Evolutionary conservation across 2,329 filamentous ascomycete genomes (phyloP), one percentile per base, ranked within the genome.

Genomic region (Chrysosporium queenslandicum): DNA sequence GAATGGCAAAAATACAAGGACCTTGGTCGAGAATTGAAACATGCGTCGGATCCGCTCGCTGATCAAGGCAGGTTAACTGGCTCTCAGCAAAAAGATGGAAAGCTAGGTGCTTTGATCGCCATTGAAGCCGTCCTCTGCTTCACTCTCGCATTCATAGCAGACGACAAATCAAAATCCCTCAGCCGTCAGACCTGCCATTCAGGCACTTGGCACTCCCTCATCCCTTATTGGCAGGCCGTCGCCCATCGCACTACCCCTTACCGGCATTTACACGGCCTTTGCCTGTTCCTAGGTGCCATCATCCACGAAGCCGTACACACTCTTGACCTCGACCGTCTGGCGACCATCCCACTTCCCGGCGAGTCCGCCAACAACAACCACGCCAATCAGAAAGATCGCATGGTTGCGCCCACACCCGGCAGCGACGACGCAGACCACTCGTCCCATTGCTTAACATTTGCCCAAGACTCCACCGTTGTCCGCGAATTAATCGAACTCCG

Each of bases 71-170:
- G 53, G 27, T 42, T 36, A 20, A 45, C 50, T 14, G 46, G 30
- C 34, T 62, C 66, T 21, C 56, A 45, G 21, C 46, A 46, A 9
- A 52, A 53, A 18, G 66, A 67, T 46, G 65, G 66, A 46, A 71
- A 70, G 53, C 59, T 68, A 29, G 66, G 68, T 25, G 67, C 65
- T 14, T 64, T 65, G 12, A 66, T 68, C 43, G 69, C 65, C 14
- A 65, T 74, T 29, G 73, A 76, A 57, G 68, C 71, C 9, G 64
- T 75, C 39, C 62, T 75, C 37, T 72, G 70, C 54, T 76, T 74
- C 55, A 71, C 74, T 49, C 64, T 76, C 29, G 71, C 72, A 9
- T 73, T 73, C 54, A 66, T 69, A 41, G 66, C 67, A 14, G 68
- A 72, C 45, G 68, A 73, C 42, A 66, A 69, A 46, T 64, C 59